These are phyloP conservation scores for Solanum ossicruentum DNA, from an alignment of 257 asterid species.

Conservation along the genomic window DNA sequence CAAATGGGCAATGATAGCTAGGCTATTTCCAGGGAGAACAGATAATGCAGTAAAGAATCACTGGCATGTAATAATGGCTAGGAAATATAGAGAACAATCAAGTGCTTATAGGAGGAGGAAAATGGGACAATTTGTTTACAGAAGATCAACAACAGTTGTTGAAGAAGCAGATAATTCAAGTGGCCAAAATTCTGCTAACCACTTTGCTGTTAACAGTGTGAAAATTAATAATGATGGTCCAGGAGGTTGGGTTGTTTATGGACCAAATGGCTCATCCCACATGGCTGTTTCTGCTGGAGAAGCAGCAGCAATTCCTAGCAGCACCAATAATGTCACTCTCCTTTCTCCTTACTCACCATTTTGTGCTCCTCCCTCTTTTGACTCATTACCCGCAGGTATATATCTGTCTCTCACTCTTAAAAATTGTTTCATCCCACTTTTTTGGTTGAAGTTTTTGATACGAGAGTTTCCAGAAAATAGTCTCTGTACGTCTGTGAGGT, in stretches of 20 bases:
- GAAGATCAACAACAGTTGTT: conserved; percentile 8
- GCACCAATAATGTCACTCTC: not conserved
- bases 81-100: conserved; percentile 77
- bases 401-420: not conserved
- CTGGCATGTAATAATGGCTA: conserved; percentile 90
- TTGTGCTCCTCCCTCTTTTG: conserved; percentile 23
- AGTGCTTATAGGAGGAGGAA: conserved; percentile 58
- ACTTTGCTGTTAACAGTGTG: not conserved
- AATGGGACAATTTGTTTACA: conserved; percentile 45
- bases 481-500: too few species aligned
- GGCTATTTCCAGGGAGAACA: conserved; percentile 85
- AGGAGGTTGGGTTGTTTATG: conserved; percentile 14
- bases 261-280: conserved; percentile 14
- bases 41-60: conserved; percentile 90
- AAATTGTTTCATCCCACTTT: not conserved
- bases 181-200: not conserved
- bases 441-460: not conserved
- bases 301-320: not conserved
- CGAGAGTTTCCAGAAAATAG: too few species aligned
- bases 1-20: conserved; percentile 92
- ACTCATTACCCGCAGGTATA: conserved; percentile 29
- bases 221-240: not conserved
- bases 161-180: conserved; percentile 7
- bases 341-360: conserved; percentile 10
- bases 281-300: conserved; percentile 7